Evolutionary conservation across 2,329 filamentous ascomycete genomes (phyloP).

Genomic region (Aspergillus niger): DNA sequence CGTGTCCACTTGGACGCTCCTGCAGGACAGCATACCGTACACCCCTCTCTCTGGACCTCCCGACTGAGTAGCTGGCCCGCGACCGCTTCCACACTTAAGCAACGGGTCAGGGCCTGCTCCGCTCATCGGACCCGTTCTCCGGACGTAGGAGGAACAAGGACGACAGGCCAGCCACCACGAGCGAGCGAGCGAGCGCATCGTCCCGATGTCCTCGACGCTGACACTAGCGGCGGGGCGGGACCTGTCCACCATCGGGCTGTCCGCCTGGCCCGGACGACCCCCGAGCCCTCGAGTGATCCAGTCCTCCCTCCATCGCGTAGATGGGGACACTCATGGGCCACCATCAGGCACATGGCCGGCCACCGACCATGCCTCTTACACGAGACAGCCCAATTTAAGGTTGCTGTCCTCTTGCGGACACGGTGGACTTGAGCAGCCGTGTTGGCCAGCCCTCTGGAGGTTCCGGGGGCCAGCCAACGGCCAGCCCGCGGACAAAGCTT

Average conservation of each 20-base stretch:
- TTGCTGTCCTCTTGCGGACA: slow-evolving; percentile 4
- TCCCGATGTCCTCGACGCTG: neutral
- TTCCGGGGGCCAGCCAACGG: neutral
- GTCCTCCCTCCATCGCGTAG: neutral
- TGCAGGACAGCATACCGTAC: neutral
- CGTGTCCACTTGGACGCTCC: slow-evolving; percentile 1
- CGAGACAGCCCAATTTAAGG: slow-evolving; percentile 3
- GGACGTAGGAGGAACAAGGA: neutral
- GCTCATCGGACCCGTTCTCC: slow-evolving; percentile 12
- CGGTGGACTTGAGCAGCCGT: slow-evolving; percentile 1
- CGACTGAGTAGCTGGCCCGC: neutral
- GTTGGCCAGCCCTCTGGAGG: neutral
- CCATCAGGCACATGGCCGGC: slow-evolving; percentile 1
- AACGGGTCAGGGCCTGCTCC: slow-evolving; percentile 3
- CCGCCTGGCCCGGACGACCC: slow-evolving; percentile 23
- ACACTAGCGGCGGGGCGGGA: slow-evolving; percentile 23
- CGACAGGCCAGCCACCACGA: neutral
- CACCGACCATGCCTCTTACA: neutral
- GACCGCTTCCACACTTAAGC: neutral
- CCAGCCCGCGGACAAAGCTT: neutral
- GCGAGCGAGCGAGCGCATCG: neutral
- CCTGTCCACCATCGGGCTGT: slow-evolving; percentile 17
- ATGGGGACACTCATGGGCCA: neutral
- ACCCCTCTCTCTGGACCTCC: neutral
- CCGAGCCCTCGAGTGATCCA: slow-evolving; percentile 11